Conservation (phyloP, 208 protist genomes). For the Lotmaria passim region DNA sequence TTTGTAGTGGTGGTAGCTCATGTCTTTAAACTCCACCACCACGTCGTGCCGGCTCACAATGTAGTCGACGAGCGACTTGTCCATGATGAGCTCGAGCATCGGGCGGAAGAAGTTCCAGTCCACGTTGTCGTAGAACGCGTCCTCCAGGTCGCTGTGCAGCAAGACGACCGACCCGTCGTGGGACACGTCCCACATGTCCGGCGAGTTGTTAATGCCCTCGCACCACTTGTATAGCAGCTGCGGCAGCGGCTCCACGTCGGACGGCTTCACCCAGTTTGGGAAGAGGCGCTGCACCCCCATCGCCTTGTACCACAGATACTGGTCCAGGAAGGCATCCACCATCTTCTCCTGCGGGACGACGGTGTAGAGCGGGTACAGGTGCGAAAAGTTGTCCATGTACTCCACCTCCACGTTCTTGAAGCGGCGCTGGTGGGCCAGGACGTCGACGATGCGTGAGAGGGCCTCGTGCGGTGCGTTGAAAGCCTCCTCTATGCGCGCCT, state of each 20-base stretch:
- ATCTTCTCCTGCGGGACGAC: constrained; percentile 99
- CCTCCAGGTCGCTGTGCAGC: constrained; percentile 97
- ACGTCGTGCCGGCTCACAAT: constrained; percentile 99
- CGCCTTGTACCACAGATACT: constrained; percentile 99
- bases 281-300: constrained; percentile 99
- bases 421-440: constrained; percentile 97
- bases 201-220: constrained; percentile 99
- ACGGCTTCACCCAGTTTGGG: constrained; percentile 99
- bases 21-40: constrained; percentile 99
- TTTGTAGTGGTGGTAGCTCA: constrained; percentile 99
- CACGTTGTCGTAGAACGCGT: constrained; percentile 99
- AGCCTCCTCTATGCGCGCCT: constrained; percentile 99
- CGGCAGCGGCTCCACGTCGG: constrained; percentile 99
- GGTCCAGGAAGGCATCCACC: constrained; percentile 99
- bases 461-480: constrained; percentile 99
- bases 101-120: constrained; percentile 99
- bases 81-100: constrained; percentile 99
- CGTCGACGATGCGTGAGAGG: constrained; percentile 98
- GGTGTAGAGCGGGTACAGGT: constrained; percentile 99
- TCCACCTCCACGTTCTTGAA: constrained; percentile 99
- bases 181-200: constrained; percentile 97
- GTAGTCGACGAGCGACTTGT: constrained; percentile 99
- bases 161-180: constrained; percentile 99
- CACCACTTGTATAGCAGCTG: constrained; percentile 99
- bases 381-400: constrained; percentile 99